Percentiles rank a stretch among this genome's conserved stretches.
These are phyloP conservation scores for Serendipita indica DNA, from an alignment of 768 basidiomycete genomes.

Conservation along the genomic window DNA sequence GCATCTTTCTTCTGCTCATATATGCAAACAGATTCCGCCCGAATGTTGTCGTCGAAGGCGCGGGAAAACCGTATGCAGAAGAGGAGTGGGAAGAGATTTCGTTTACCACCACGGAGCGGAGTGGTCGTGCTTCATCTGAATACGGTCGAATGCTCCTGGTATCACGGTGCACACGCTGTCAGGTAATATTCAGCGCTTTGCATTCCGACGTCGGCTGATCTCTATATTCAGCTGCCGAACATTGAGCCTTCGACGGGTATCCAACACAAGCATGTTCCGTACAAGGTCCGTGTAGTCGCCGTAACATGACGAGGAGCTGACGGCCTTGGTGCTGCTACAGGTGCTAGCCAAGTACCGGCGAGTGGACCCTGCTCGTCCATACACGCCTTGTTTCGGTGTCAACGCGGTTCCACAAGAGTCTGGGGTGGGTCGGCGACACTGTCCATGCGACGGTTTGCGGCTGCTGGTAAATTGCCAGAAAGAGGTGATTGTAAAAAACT, in stretches of 20 bases:
- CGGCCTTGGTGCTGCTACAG: slow-evolving; percentile 27
- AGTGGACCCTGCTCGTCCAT: slow-evolving; percentile 33
- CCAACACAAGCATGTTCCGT: slow-evolving; percentile 59
- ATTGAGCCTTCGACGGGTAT: slow-evolving; percentile 48
- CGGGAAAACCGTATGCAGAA: slow-evolving; percentile 53
- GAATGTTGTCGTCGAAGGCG: slow-evolving; percentile 54
- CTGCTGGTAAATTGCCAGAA: too few relatives aligned
- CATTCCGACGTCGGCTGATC: not conserved
- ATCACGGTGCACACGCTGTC: slow-evolving; percentile 53
- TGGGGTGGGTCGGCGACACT: slow-evolving; percentile 48
- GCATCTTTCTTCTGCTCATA: not conserved
- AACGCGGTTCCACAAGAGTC: slow-evolving; percentile 39
- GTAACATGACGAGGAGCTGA: too few relatives aligned
- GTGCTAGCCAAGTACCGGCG: slow-evolving; percentile 60
- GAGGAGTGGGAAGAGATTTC: slow-evolving; percentile 51
- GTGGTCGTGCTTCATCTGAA: slow-evolving; percentile 37
- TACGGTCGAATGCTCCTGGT: slow-evolving; percentile 37
- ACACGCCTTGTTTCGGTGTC: slow-evolving; percentile 50
- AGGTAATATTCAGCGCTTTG: slow-evolving; percentile 34
- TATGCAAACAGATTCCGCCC: slow-evolving; percentile 52
- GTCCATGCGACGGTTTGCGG: slow-evolving; percentile 39
- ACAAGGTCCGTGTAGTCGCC: slow-evolving; percentile 13
- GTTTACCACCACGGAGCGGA: slow-evolving; percentile 42
- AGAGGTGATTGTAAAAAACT: slow-evolving; percentile 4
- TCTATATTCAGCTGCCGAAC: slow-evolving; percentile 47